These are phyloP conservation scores for Pichia sp. DNA, from an alignment of 1,139 yeast species.

Conservation along the genomic window DNA sequence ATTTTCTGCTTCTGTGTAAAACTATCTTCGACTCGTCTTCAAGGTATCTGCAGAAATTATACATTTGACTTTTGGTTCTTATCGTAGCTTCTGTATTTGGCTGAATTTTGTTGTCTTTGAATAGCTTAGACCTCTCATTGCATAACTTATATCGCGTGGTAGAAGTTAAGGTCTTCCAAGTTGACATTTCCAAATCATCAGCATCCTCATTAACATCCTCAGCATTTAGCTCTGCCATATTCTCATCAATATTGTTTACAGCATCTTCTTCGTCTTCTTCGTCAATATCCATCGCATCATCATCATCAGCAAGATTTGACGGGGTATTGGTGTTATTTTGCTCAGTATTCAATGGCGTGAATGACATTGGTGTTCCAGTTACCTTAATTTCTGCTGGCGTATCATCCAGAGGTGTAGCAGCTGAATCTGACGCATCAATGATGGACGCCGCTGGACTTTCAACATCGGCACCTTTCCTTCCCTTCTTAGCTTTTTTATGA, in stretches of 20 bases:
- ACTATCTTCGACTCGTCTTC: conserved; percentile 29
- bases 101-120: conserved; percentile 54
- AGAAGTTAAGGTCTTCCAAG: conserved; percentile 80
- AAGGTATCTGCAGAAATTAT: conserved; percentile 46
- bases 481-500: conserved; percentile 24
- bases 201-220: conserved; percentile 56
- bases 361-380: not conserved
- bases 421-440: conserved; percentile 19
- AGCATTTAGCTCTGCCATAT: conserved; percentile 28
- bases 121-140: conserved; percentile 61
- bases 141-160: conserved; percentile 76
- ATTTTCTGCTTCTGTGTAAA: conserved; percentile 33
- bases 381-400: not conserved
- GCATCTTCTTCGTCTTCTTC: conserved; percentile 33
- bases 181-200: conserved; percentile 61
- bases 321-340: conserved; percentile 11
- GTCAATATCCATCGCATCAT: conserved; percentile 17
- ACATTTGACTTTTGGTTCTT: conserved; percentile 59
- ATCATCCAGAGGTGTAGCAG: conserved; percentile 21
- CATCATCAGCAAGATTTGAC: conserved; percentile 12
- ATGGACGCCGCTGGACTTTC: conserved; percentile 29
- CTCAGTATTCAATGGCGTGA: conserved; percentile 1
- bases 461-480: conserved; percentile 35
- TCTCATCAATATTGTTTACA: conserved; percentile 22
- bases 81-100: conserved; percentile 65